Evolutionary conservation across 345 rosid species (phyloP).

Genomic region (Carallia pectinifolia): DNA sequence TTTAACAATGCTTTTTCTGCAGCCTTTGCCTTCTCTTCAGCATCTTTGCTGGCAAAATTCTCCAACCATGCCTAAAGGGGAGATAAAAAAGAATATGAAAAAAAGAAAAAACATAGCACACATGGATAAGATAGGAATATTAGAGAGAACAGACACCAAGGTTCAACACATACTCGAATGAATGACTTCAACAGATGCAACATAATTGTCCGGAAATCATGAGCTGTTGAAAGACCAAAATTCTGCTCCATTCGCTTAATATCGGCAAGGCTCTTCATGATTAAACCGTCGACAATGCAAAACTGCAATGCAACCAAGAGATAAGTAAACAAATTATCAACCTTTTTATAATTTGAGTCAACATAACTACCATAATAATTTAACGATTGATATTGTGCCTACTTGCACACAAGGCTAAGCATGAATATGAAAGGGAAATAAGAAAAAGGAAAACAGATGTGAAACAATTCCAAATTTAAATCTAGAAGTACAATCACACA

Average conservation of each 20-base stretch:
- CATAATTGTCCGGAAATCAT: not conserved
- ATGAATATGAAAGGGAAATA: too few species aligned
- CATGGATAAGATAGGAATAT: not conserved
- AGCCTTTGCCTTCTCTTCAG: too few species aligned
- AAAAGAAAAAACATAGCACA: not conserved
- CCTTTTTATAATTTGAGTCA: not conserved
- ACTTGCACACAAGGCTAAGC: too few species aligned
- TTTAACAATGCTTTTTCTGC: too few species aligned
- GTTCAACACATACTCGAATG: not conserved
- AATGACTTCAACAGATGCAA: conserved; percentile 10
- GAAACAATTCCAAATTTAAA: not conserved
- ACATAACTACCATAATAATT: too few species aligned
- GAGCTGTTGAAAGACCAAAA: not conserved
- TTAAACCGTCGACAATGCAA: not conserved
- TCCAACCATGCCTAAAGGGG: not conserved
- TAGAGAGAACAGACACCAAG: not conserved
- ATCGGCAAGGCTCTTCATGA: not conserved
- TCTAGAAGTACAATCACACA: not conserved
- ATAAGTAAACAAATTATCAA: not conserved
- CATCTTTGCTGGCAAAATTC: not conserved
- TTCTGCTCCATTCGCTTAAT: not conserved
- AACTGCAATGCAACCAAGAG: not conserved
- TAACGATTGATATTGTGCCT: too few species aligned
- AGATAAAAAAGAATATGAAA: too few species aligned
- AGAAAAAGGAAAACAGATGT: too few species aligned